These are phyloP conservation scores for Adansonia gregorii DNA, from an alignment of 441 rosid genomes.

Conservation along the genomic window DNA sequence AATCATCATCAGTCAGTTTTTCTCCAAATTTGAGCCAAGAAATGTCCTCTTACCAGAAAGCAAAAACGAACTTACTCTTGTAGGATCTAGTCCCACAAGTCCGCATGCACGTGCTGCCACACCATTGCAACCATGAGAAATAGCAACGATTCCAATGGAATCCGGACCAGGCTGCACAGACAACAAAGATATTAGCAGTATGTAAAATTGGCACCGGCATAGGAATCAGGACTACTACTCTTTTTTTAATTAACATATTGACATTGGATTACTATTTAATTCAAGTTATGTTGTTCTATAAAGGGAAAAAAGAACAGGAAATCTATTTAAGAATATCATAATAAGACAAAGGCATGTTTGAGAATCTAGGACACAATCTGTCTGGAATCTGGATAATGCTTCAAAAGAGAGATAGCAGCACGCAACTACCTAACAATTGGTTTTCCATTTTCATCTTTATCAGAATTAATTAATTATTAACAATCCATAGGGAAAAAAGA, in stretches of 20 bases:
- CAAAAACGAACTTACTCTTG: conserved; percentile 51
- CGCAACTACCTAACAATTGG: neutral
- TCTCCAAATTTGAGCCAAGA: conserved; percentile 18
- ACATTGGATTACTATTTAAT: conserved; percentile 1
- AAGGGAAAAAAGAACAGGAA: neutral
- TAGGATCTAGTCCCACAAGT: conserved; percentile 75
- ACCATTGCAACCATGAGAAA: conserved; percentile 76
- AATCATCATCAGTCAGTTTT: neutral
- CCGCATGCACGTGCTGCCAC: conserved; percentile 85
- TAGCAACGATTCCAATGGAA: conserved; percentile 90
- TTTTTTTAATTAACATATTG: neutral
- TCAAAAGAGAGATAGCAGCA: neutral
- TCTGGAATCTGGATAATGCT: conserved; percentile 8
- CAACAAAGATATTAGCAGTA: neutral
- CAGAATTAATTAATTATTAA: neutral
- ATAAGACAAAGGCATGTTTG: neutral
- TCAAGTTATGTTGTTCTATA: neutral
- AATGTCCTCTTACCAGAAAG: conserved; percentile 5
- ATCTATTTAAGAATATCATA: neutral
- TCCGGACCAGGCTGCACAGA: conserved; percentile 84
- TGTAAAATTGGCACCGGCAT: conserved; percentile 19
- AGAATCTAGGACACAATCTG: neutral
- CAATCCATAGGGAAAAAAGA: neutral
- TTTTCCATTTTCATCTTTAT: conserved; percentile 1
- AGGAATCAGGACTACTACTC: neutral